A percentile compares a stretch with the other conserved stretches of the same genome.
These are phyloP conservation scores for Neurospora pannonica DNA, from an alignment of 495 filamentous ascomycete species.

Conservation along the genomic window DNA sequence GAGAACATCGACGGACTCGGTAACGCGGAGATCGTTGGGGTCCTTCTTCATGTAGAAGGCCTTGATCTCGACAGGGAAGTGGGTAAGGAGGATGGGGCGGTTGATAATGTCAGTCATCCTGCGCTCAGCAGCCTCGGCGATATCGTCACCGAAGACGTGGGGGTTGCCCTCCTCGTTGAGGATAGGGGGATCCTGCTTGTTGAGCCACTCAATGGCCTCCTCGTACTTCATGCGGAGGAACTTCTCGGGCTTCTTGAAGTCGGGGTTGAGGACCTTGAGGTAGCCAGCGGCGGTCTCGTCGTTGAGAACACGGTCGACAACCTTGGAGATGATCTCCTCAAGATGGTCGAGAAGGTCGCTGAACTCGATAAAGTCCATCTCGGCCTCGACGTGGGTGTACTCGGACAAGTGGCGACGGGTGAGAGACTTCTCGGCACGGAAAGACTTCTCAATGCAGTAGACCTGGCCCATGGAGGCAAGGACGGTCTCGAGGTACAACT, in stretches of 20 bases:
- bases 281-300: slow-evolving; percentile 59
- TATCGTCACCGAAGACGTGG: slow-evolving; percentile 93
- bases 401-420: slow-evolving; percentile 82
- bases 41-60: slow-evolving; percentile 99
- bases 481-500: slow-evolving; percentile 96
- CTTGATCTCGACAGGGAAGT: slow-evolving; percentile 97
- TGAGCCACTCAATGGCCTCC: slow-evolving; percentile 91
- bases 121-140: slow-evolving; percentile 94
- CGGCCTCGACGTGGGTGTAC: slow-evolving; percentile 95
- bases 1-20: slow-evolving; percentile 89
- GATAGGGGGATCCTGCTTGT: slow-evolving; percentile 66
- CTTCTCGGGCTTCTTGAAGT: slow-evolving; percentile 69
- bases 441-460: slow-evolving; percentile 96
- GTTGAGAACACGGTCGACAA: slow-evolving; percentile 64
- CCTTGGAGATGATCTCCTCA: slow-evolving; percentile 79
- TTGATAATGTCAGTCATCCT: slow-evolving; percentile 96
- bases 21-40: slow-evolving; percentile 69
- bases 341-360: slow-evolving; percentile 85
- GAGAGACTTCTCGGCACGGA: slow-evolving; percentile 92
- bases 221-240: slow-evolving; percentile 94
- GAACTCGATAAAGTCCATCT: slow-evolving; percentile 94
- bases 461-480: slow-evolving; percentile 85
- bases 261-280: slow-evolving; percentile 78
- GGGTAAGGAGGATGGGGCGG: slow-evolving; percentile 88
- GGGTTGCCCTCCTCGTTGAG: slow-evolving; percentile 84